Conservation (phyloP, 1,284 basidiomycete species). For the Rhodotorula sp. region DNA sequence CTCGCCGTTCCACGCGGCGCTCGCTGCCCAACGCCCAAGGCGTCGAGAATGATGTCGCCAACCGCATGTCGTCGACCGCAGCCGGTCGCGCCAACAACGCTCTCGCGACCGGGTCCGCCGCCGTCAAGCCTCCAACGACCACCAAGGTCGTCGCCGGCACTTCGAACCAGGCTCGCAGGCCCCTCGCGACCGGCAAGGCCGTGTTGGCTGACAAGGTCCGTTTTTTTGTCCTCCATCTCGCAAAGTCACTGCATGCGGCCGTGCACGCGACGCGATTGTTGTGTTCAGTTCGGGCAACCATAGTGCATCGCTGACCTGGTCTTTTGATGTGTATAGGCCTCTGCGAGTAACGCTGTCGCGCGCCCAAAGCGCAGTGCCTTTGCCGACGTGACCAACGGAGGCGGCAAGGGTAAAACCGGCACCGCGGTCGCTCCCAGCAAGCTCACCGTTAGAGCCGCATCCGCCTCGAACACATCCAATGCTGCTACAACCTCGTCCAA, state of each 20-base stretch:
- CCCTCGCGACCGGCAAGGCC: not conserved
- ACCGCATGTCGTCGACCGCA: conserved; percentile 5
- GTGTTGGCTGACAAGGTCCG: conserved; percentile 33
- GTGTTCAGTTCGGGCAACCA: not conserved
- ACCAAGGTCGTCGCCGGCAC: conserved; percentile 12
- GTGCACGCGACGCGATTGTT: conserved; percentile 1
- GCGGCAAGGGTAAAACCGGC: conserved; percentile 12
- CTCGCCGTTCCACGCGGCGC: conserved; percentile 37
- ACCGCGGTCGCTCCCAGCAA: conserved; percentile 1
- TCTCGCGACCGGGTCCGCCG: not conserved
- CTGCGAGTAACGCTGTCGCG: conserved; percentile 13
- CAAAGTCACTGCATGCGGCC: conserved; percentile 1
- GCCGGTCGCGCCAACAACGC: not conserved
- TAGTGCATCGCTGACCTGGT: too few relatives aligned
- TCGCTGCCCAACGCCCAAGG: conserved; percentile 29
- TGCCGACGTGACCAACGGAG: conserved; percentile 40
- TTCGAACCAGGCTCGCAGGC: not conserved
- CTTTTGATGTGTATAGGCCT: not conserved
- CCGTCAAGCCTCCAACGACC: conserved; percentile 3
- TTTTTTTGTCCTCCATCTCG: not conserved
- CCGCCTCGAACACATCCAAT: not conserved
- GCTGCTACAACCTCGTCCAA: conserved; percentile 10
- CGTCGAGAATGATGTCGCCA: conserved; percentile 37
- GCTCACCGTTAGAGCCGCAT: not conserved
- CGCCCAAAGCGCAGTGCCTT: conserved; percentile 34